Evolutionary conservation across 1,284 basidiomycete genomes (phyloP).

Genomic region (Phlebopus sp.): DNA sequence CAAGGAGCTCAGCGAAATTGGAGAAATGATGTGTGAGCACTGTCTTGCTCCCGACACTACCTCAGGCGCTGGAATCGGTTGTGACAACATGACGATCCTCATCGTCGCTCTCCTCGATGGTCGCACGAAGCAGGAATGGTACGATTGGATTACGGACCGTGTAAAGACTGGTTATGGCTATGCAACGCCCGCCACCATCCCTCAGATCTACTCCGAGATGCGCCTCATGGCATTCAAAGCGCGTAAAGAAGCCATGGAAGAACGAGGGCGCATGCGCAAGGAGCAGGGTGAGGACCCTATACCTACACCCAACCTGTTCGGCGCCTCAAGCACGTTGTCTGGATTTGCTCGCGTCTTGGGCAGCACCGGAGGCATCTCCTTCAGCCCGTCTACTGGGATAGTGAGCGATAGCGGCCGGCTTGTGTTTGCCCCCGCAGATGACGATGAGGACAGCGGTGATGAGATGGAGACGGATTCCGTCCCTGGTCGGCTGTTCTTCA

Average conservation of each 20-base stretch:
- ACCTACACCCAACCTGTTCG: constrained; percentile 23
- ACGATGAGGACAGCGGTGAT: constrained; percentile 55
- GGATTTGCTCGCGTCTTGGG: constrained; percentile 46
- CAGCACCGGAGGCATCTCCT: constrained; percentile 55
- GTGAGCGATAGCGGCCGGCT: constrained; percentile 46
- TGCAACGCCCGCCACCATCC: constrained; percentile 64
- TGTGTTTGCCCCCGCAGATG: constrained; percentile 59
- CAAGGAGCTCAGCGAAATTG: constrained; percentile 77
- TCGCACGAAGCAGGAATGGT: constrained; percentile 90
- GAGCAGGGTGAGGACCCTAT: constrained; percentile 32
- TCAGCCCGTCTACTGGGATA: constrained; percentile 49
- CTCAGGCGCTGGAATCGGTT: constrained; percentile 90
- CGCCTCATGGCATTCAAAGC: constrained; percentile 60
- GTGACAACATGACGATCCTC: constrained; percentile 99
- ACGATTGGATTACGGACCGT: constrained; percentile 84
- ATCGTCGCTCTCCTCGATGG: constrained; percentile 88
- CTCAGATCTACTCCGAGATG: constrained; percentile 64
- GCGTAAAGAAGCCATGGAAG: constrained; percentile 50
- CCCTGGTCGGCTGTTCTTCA: constrained; percentile 45
- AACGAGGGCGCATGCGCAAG: constrained; percentile 52
- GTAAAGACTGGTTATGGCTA: constrained; percentile 75
- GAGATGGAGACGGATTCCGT: constrained; percentile 38
- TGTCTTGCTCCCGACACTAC: constrained; percentile 95
- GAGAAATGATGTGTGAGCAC: constrained; percentile 88
- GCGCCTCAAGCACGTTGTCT: constrained; percentile 30